Evolutionary conservation across 108 stramenopile genomes (phyloP).

Genomic region (Skeletonema costatum): DNA sequence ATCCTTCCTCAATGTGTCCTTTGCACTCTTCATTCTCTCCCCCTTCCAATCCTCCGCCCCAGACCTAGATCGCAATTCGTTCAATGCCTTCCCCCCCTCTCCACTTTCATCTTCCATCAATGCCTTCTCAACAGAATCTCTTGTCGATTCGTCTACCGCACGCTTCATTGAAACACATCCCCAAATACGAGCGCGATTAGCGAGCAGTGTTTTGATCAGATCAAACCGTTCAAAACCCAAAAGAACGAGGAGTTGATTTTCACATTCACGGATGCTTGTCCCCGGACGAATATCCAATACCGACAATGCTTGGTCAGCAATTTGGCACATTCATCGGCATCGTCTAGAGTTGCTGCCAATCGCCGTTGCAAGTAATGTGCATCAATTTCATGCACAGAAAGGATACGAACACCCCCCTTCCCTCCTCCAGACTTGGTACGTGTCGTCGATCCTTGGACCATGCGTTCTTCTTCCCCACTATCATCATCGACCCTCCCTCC

Average conservation of each 20-base stretch:
- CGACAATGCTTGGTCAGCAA: constrained; percentile 86
- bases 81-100: constrained; percentile 85
- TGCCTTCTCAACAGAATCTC: constrained; percentile 79
- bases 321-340: constrained; percentile 85
- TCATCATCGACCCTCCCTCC: constrained; percentile 54
- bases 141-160: constrained; percentile 85
- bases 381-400: constrained; percentile 95
- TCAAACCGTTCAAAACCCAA: constrained; percentile 97
- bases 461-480: constrained; percentile 42
- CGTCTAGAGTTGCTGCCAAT: constrained; percentile 82
- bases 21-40: constrained; percentile 74
- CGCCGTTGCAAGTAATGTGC: constrained; percentile 95
- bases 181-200: constrained; percentile 89
- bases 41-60: constrained; percentile 83
- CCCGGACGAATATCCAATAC: constrained; percentile 61
- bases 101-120: constrained; percentile 79
- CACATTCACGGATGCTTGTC: constrained; percentile 80
- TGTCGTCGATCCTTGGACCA: constrained; percentile 17
- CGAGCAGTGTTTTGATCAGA: constrained; percentile 90
- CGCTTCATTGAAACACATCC: constrained; percentile 94
- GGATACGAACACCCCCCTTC: constrained; percentile 55
- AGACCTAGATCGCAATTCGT: constrained; percentile 79
- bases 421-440: constrained; percentile 9
- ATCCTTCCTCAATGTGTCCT: constrained; percentile 56
- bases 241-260: constrained; percentile 93